Conservation (phyloP, 2,329 filamentous ascomycete species). For the Ophidiomyces ophidiicola region DNA sequence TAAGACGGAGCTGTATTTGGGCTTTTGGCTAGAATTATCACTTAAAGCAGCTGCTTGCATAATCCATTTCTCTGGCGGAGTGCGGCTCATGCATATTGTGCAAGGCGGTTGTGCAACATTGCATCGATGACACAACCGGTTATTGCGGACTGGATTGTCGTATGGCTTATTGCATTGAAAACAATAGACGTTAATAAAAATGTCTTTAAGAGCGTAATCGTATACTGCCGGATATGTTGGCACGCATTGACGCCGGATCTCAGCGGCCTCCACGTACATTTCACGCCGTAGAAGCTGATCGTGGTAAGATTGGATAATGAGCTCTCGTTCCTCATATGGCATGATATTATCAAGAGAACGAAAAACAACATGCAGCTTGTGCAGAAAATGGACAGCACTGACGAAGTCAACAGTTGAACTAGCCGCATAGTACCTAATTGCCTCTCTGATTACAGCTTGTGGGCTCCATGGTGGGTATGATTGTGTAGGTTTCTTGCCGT, state of each 20-base stretch:
- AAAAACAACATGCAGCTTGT: slow-evolving; percentile 31
- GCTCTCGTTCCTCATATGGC: slow-evolving; percentile 40
- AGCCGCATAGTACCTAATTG: slow-evolving; percentile 31
- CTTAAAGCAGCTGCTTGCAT: slow-evolving; percentile 17
- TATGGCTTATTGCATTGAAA: slow-evolving; percentile 46
- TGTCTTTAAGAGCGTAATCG: slow-evolving; percentile 45
- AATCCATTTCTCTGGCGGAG: slow-evolving; percentile 32
- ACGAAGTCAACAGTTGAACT: slow-evolving; percentile 30
- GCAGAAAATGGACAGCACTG: slow-evolving; percentile 31
- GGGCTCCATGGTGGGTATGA: slow-evolving; percentile 31
- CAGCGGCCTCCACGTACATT: slow-evolving; percentile 40
- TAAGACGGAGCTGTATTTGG: slow-evolving; percentile 1
- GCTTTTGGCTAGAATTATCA: slow-evolving; percentile 12
- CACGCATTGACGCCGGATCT: slow-evolving; percentile 45
- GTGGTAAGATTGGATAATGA: slow-evolving; percentile 46
- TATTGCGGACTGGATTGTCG: slow-evolving; percentile 38
- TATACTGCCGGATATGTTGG: slow-evolving; percentile 45
- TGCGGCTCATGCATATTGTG: slow-evolving; percentile 31
- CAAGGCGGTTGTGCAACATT: slow-evolving; percentile 30
- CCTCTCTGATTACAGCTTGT: slow-evolving; percentile 29
- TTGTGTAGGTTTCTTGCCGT: too few relatives aligned
- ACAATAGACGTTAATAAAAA: slow-evolving; percentile 43
- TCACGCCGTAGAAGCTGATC: slow-evolving; percentile 39
- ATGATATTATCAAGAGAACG: slow-evolving; percentile 28
- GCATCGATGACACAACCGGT: slow-evolving; percentile 42